Evolutionary conservation across 169 alveolate genomes (phyloP), one percentile per base, ranked within the genome.

Genomic region (Eimeria brunetti): DNA sequence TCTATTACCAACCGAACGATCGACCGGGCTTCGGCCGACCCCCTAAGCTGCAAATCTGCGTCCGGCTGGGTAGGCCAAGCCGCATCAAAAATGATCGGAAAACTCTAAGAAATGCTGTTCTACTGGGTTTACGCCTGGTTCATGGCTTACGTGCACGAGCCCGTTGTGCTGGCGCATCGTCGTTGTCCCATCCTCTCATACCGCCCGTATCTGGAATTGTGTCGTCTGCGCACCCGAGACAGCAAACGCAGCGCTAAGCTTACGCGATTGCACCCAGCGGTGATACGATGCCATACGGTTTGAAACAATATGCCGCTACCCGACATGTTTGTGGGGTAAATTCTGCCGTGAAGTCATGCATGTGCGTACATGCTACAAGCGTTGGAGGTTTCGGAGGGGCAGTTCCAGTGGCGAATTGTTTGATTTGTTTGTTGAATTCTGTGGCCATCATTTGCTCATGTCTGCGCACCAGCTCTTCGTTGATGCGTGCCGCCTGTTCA

Each of bases 391-490:
- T 75, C 22, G 95, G 86, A 9, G 85, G 89, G 30, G 89, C 95
- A 33, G 85, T 78, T 27, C 95, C 95, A 4, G 95, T 90, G 6
- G 95, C 95, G 67, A 90, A 73, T 53, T 90, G 89, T 30, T 90
- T 90, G 53, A 90, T 80, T 71, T 90, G 95, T n/a, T 80, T 53
- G 80, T 90, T 90, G 88, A 90, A 90, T 60, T 90, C 95, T 30
- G 85, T 80, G 67, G 85, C 85, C 95, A 90, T 90, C 95, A 90
- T 90, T 16, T 90, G 95, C 81, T 90, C 95, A 67, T 90, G 95
- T 20, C 95, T 51, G 27, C 95, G 95, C 41, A 90, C 85, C 95
- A 90, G 67, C 89, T 90, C 95, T 75, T 90, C 95, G 67, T 90
- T 90, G 56, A 90, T 76, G 67, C 85, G 85, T 49, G 95, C 95